Base-by-base conservation (phyloP, 2,329 filamentous ascomycete genomes). In the Aspergillus melleus region DNA sequence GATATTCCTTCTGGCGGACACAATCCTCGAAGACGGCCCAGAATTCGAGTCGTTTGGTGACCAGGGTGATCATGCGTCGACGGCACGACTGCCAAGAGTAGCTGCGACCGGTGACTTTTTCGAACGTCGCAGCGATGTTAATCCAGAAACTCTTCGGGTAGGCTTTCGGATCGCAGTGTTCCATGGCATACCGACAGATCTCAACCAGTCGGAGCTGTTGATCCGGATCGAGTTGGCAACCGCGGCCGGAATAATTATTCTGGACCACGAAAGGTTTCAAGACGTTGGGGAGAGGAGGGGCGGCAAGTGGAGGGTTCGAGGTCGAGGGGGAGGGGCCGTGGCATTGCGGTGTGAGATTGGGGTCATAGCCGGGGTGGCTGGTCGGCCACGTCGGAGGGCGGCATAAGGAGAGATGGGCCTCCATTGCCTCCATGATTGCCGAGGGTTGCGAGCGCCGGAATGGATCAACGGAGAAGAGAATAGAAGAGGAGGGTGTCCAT, bases 81-180 rank as follows among this genome's bases (percentile, higher is more conserved):
- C 65, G 68, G 46, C 70, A 72, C 3, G 70, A 72, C 39, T 68
- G 66, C 68, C 69, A 70, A 0, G 70, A 71, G 42, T 72, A 72
- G 11, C 56, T 46, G n/a, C 70, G 68, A 32, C 64, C 63, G 12
- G 65, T 67, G 44, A 52, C 26, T 29, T 50, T 39, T 12, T 61
- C 54, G 3, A 71, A 59, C 2, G 53, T 26, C 6, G 52, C 39
- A 5, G 70, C 62, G 6, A 71, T 62, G 3, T 50, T 46, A 16
- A 64, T 46, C 70, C 70, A 72, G 42, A 69, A 70, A 16, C 58
- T 44, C 26, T 68, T 70, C 1, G 60, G 57, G 14, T 65, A 54
- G 20, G 53, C 49, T 14, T 59, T 57, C 4, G 60, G 58, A 14
- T 67, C 58, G 47, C 60, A 62, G 19, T 61, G 56, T 3, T n/a